Percentiles rank a stretch among this genome's conserved stretches.
These are phyloP conservation scores for Geopyxis carbonaria DNA, from an alignment of 495 filamentous ascomycete species.

Conservation along the genomic window DNA sequence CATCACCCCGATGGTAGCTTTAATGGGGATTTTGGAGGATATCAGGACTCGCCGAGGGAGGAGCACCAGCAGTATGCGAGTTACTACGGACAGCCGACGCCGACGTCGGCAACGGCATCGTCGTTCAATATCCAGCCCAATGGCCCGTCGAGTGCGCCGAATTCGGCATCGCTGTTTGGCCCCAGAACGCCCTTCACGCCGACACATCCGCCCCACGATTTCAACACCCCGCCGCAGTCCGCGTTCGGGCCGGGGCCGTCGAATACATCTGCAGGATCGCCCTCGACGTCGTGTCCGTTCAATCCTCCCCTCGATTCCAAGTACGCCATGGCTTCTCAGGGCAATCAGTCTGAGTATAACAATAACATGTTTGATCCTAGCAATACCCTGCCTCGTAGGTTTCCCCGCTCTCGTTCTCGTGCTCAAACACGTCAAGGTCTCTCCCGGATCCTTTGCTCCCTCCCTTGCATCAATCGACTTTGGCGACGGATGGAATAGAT, in stretches of 20 bases:
- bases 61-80: conserved; percentile 12
- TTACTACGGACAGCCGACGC: conserved; percentile 11
- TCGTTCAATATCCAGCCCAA: conserved; percentile 10
- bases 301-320: conserved; percentile 14
- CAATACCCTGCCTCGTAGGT: conserved; percentile 22
- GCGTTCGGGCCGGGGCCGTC: conserved; percentile 1
- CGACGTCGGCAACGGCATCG: conserved; percentile 6
- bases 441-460: not conserved
- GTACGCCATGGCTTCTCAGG: conserved; percentile 13
- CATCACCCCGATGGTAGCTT: too few species aligned
- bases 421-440: conserved; percentile 5
- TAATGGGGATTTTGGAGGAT: too few species aligned
- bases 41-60: conserved; percentile 1
- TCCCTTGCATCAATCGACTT: too few species aligned
- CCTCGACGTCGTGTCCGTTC: conserved; percentile 12
- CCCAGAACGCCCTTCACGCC: conserved; percentile 3
- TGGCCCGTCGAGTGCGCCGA: conserved; percentile 8
- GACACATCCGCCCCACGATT: conserved; percentile 1
- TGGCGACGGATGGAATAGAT: too few species aligned
- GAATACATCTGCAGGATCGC: conserved; percentile 3
- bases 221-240: not conserved
- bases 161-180: conserved; percentile 13
- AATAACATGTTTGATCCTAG: conserved; percentile 7
- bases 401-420: conserved; percentile 16
- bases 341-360: conserved; percentile 8